A percentile compares a stretch with the other conserved stretches of the same genome.
Conservation (phyloP, 2,329 filamentous ascomycete genomes). For the Venturiaceae sp. region DNA sequence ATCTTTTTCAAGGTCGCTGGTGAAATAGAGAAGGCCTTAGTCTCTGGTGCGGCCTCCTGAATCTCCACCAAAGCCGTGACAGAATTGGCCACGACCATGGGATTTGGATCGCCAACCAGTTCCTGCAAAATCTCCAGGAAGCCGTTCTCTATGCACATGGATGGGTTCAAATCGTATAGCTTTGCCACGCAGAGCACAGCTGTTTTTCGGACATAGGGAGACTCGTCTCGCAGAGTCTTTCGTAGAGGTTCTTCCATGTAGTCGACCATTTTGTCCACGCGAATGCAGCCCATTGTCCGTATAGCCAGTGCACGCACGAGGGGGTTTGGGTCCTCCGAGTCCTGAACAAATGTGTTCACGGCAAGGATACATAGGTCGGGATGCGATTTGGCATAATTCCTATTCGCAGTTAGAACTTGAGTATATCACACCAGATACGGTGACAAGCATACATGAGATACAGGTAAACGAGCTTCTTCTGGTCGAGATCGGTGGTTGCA, state of each 20-base stretch:
- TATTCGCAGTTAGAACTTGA: slow-evolving; percentile 28
- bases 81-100: slow-evolving; percentile 97
- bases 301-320: slow-evolving; percentile 91
- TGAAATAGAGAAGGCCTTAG: slow-evolving; percentile 74
- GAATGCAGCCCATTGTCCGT: slow-evolving; percentile 95
- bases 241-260: slow-evolving; percentile 98
- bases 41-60: slow-evolving; percentile 80
- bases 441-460: slow-evolving; percentile 71
- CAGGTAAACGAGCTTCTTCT: slow-evolving; percentile 98
- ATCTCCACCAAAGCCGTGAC: slow-evolving; percentile 93
- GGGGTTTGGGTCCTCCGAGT: slow-evolving; percentile 96
- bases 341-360: slow-evolving; percentile 98
- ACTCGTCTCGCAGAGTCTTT: slow-evolving; percentile 94
- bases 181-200: slow-evolving; percentile 97
- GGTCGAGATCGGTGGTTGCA: slow-evolving; percentile 84
- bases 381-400: slow-evolving; percentile 99
- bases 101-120: slow-evolving; percentile 92
- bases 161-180: slow-evolving; percentile 87
- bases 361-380: slow-evolving; percentile 97
- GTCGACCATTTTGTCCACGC: slow-evolving; percentile 98
- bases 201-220: slow-evolving; percentile 95
- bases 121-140: slow-evolving; percentile 92
- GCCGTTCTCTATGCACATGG: slow-evolving; percentile 91
- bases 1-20: slow-evolving; percentile 84
- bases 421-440: background rate